These are phyloP conservation scores for Furcasterigmium furcatum DNA, from an alignment of 2,329 filamentous ascomycete genomes.

Conservation along the genomic window DNA sequence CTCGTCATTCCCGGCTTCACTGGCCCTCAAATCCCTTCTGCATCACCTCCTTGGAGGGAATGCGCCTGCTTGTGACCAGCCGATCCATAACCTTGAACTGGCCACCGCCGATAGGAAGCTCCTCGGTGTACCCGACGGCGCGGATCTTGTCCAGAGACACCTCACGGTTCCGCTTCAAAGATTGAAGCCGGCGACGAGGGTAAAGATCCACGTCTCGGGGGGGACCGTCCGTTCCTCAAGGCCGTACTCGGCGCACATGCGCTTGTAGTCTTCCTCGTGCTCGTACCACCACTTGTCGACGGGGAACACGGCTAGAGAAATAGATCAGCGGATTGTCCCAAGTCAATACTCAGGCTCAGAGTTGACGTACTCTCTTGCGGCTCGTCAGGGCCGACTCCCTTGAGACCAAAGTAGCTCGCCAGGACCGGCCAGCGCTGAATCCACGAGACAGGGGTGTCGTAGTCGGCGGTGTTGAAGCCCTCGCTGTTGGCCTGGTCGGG, in stretches of 20 bases:
- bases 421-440: slow-evolving; percentile 1
- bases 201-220: slow-evolving; percentile 5
- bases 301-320: neutral
- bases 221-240: slow-evolving; percentile 2
- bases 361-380: neutral
- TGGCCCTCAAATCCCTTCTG: too few relatives aligned
- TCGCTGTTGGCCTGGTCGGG: slow-evolving; percentile 2
- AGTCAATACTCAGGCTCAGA: too few relatives aligned
- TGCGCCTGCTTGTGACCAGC: neutral
- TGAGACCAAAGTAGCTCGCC: slow-evolving; percentile 21
- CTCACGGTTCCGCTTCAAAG: slow-evolving; percentile 2
- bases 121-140: slow-evolving; percentile 4
- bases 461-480: slow-evolving; percentile 6
- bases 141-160: slow-evolving; percentile 8
- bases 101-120: slow-evolving; percentile 1
- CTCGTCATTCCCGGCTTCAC: too few relatives aligned
- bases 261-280: slow-evolving; percentile 2
- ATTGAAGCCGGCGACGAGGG: neutral
- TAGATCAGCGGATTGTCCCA: neutral
- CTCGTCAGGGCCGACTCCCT: slow-evolving; percentile 15
- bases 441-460: slow-evolving; percentile 1
- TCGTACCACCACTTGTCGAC: slow-evolving; percentile 3
- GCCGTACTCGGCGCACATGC: slow-evolving; percentile 6
- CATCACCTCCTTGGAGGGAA: slow-evolving; percentile 1
- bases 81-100: slow-evolving; percentile 2